Conservation (phyloP, 2,329 filamentous ascomycete species). For the Aspergillus fumigatus region DNA sequence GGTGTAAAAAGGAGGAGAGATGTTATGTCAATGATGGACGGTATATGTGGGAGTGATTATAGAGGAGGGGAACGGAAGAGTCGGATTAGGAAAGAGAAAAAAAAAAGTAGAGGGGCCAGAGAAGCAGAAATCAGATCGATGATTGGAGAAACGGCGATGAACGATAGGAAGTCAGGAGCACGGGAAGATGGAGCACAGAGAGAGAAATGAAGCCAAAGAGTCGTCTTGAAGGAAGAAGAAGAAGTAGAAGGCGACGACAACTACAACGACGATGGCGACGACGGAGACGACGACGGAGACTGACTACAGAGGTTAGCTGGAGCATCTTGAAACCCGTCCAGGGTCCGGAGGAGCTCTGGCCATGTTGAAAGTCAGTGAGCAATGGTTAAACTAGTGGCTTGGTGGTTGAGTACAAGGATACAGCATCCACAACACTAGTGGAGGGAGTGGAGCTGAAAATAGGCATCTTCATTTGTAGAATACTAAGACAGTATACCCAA, state of each 20-base stretch:
- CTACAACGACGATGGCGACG: slow-evolving; percentile 4
- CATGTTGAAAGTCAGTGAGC: slow-evolving; percentile 12
- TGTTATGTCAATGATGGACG: background rate
- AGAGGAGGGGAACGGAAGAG: background rate
- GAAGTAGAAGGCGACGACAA: too few species aligned
- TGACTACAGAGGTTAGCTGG: background rate
- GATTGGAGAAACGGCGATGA: background rate
- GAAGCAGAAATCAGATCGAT: background rate
- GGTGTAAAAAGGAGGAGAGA: background rate
- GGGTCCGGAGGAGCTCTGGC: slow-evolving; percentile 22
- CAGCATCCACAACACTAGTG: background rate
- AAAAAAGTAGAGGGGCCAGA: background rate
- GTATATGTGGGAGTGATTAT: background rate
- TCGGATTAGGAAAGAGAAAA: slow-evolving; percentile 1
- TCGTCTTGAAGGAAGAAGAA: slow-evolving; percentile 5
- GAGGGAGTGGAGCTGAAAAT: background rate
- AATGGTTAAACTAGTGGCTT: slow-evolving; percentile 6
- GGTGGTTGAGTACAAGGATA: slow-evolving; percentile 8
- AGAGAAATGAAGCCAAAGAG: slow-evolving; percentile 3
- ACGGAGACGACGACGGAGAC: background rate
- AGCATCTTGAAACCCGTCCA: slow-evolving; percentile 23
- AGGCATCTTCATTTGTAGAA: background rate
- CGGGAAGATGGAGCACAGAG: background rate
- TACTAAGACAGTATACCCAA: background rate
- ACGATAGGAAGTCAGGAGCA: background rate